A percentile compares a stretch with the other conserved stretches of the same genome.
phyloP scores from a whole-genome alignment of 1,284 basidiomycete genomes.

The Ustilago trichophora region DNA sequence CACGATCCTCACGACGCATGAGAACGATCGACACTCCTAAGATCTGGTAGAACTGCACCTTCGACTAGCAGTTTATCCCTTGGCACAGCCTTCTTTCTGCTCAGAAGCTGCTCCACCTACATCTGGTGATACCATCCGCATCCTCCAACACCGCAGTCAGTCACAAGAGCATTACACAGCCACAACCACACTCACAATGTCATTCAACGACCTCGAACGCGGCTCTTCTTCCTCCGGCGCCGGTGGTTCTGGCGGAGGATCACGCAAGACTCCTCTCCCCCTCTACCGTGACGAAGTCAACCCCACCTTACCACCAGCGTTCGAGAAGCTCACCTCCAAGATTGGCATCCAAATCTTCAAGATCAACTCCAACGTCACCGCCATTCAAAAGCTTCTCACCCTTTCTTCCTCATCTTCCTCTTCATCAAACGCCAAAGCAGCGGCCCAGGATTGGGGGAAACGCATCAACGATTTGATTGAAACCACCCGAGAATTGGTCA shows the following conservation, averaged over 20 bases:
- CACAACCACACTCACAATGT: slow-evolving; percentile 61
- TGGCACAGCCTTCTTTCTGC: no score
- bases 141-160: no score
- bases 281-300: slow-evolving; percentile 38
- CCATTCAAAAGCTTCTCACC: slow-evolving; percentile 89
- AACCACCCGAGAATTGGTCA: slow-evolving; percentile 90
- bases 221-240: slow-evolving; percentile 51
- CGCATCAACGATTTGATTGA: slow-evolving; percentile 80
- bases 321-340: slow-evolving; percentile 81
- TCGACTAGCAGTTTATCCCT: no score
- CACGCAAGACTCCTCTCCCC: slow-evolving; percentile 46
- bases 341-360: slow-evolving; percentile 97
- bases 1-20: no score
- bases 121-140: no score
- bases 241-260: slow-evolving; percentile 18
- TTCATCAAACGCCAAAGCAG: slow-evolving; percentile 10
- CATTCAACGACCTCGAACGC: slow-evolving; percentile 70
- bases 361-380: slow-evolving; percentile 96
- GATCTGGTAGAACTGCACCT: no score
- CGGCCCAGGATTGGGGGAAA: slow-evolving; percentile 73
- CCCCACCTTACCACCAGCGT: slow-evolving; percentile 66
- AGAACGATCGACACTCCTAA: no score
- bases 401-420: slow-evolving; percentile 68
- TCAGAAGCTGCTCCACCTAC: no score
- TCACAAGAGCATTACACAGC: background rate